A percentile compares a stretch with the other conserved stretches of the same genome.
These are phyloP conservation scores for Cordyceps cicadae DNA, from an alignment of 2,329 filamentous ascomycete genomes.

Conservation along the genomic window DNA sequence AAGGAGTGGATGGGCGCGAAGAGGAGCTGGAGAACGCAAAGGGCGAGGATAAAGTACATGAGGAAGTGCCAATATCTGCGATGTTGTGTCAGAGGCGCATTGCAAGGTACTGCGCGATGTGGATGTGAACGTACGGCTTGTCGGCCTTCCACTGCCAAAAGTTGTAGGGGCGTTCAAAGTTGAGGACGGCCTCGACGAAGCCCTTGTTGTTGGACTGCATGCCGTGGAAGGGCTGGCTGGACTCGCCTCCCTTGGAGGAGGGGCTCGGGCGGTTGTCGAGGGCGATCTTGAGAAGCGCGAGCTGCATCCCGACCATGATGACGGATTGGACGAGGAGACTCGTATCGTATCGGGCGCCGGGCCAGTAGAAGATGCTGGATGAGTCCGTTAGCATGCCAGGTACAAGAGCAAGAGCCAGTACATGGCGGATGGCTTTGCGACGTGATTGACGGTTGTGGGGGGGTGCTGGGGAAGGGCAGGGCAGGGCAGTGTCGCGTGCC, in stretches of 20 bases:
- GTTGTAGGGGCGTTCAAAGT: slow-evolving; percentile 55
- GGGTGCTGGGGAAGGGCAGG: neutral
- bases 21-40: slow-evolving; percentile 59
- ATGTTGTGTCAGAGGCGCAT: neutral
- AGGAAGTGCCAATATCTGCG: slow-evolving; percentile 70
- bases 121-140: slow-evolving; percentile 46
- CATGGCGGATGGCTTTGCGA: neutral
- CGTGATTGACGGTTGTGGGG: neutral
- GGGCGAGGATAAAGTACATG: slow-evolving; percentile 53
- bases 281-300: slow-evolving; percentile 57
- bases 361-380: slow-evolving; percentile 60
- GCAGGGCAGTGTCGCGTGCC: neutral
- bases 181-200: slow-evolving; percentile 16
- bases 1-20: slow-evolving; percentile 48
- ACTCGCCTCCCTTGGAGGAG: slow-evolving; percentile 52
- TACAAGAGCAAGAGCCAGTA: neutral
- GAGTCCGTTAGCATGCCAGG: slow-evolving; percentile 16
- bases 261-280: slow-evolving; percentile 58
- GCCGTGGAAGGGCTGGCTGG: slow-evolving; percentile 54
- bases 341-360: slow-evolving; percentile 55
- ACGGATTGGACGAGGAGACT: slow-evolving; percentile 57
- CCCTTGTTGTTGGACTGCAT: slow-evolving; percentile 29
- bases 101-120: neutral
- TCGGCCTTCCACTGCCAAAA: slow-evolving; percentile 78
- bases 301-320: slow-evolving; percentile 57